Evolutionary conservation across 768 basidiomycete species (phyloP), one percentile per base, ranked within the genome.

Genomic region (Hebeloma cylindrosporum): DNA sequence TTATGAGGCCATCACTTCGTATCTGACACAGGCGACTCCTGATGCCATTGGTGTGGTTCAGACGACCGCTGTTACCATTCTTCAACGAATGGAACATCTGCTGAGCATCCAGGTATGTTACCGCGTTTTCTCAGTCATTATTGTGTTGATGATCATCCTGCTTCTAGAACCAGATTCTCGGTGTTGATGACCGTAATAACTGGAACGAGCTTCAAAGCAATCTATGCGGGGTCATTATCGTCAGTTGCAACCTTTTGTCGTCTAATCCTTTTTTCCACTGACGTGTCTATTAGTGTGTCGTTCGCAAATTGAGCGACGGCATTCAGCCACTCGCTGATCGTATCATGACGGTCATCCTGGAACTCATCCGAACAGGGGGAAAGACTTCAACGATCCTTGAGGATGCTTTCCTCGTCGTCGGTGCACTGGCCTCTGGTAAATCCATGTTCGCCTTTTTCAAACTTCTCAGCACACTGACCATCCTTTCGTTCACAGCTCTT

Each of bases 181-280:
- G 96, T 32, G 74, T 84, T 13, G 96, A 99, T 65, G 96, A 99
- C 60, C 84, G 91, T 51, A 94, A 93, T 67, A 99, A 96, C 71
- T 96, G 95, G 93, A 96, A 96, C 60, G 95, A 99, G 63, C 75
- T 99, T 18, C 94, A 96, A 64, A 86, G 91, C 68, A 96, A 95
- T 69, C 77, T 97, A 56, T 96, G 93, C 64, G 83, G 86, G 53
- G 88, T 96, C 35, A 75, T 90, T 41, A 88, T 91, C 43, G 91
- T 92, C 60, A 61, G 88, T 71, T 16, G 26, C 34, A 30, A 5
- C 30, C 5, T 5, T 21, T 9, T 38, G n/a, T 13, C 17, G 38
- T 34, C 16, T 41, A 5, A 10, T 26, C 16, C 26, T 21, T 14
- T 21, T 37, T 7, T 34, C 21, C 27, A 20, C 41, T 52, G 22